Evolutionary conservation across 1,284 basidiomycete genomes (phyloP), one percentile per base, ranked within the genome.

Genomic region (Earliella scabrosa): DNA sequence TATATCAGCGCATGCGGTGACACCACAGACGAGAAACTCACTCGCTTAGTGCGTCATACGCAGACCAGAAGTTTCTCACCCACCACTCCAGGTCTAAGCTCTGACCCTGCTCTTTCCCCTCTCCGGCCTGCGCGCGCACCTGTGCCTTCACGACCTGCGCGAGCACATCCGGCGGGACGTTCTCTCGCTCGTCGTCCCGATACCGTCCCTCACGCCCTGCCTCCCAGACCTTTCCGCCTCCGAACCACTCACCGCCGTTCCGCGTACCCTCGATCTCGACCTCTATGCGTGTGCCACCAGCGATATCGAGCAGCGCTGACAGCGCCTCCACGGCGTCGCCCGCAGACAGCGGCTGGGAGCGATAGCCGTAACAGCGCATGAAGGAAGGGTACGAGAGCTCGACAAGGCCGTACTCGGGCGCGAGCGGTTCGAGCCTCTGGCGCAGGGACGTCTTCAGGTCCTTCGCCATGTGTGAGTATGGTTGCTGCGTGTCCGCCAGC

Each of bases 361-460:
- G 86, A 72, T 95, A 98, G 2, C 97, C 97, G 69, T 85, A 96
- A 60, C 90, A 90, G 20, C 96, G 88, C 63, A 90, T 87, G 71
- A 99, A 99, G 3, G 95, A 98, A 0, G 93, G 89, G 71, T 97
- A 99, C 2, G 90, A 84, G 24, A 98, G 83, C 68, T 99, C 97
- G 50, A 96, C 84, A n/a, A 99, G 85, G 7, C 95, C 97, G 68
- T 98, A 98, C 71, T 98, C 96, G 0, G 97, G 97, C 4, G 95
- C 94, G 50, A 98, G 92, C 24, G 88, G 83, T 51, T 96, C 91
- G 4, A 99, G 83, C 68, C 96, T 95, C 40, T 82, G 76, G 9
- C 90, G 84, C 16, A 99, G 80, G n/a, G 85, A 80, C 31, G 86
- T 82, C 71, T 97, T 97, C 56, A 99, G 83, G 66, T 95, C 90